A percentile compares a stretch with the other conserved stretches of the same genome.
phyloP scores from a whole-genome alignment of 192 early-diverging fungal species.

The Powellomyces hirtus region DNA sequence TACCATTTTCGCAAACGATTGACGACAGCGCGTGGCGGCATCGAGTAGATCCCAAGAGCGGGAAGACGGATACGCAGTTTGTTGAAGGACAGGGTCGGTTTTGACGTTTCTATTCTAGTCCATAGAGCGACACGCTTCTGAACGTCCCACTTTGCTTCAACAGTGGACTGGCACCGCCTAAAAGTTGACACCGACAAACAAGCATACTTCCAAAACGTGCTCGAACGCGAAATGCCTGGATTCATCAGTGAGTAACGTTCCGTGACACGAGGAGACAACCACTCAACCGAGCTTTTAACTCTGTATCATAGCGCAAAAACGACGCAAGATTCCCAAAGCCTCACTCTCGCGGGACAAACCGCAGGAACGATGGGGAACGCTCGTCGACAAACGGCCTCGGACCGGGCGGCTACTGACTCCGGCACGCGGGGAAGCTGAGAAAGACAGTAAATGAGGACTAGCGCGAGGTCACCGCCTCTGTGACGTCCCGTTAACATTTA shows the following conservation, averaged over 20 bases:
- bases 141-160: too few relatives aligned
- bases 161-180: slow-evolving; percentile 45
- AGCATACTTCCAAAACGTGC: slow-evolving; percentile 39
- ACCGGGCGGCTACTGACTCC: background rate
- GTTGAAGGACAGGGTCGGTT: slow-evolving; percentile 20
- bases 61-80: slow-evolving; percentile 3
- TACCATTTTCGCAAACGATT: slow-evolving; percentile 37
- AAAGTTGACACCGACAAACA: slow-evolving; percentile 51
- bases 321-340: background rate
- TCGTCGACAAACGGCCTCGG: slow-evolving; percentile 1
- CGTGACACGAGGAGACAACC: background rate
- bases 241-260: slow-evolving; percentile 10
- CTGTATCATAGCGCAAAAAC: background rate
- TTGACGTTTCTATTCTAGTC: too few relatives aligned
- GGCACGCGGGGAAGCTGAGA: background rate
- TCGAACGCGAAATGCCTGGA: slow-evolving; percentile 28
- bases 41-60: slow-evolving; percentile 17
- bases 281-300: background rate
- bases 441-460: background rate
- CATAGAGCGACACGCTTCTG: too few relatives aligned
- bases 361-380: background rate
- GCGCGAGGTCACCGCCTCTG: background rate
- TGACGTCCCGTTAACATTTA: background rate
- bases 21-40: slow-evolving; percentile 29
- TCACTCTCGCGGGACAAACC: background rate